phyloP scores from a whole-genome alignment of 2,329 filamentous ascomycete genomes.

The Penicillium verrucosum region DNA sequence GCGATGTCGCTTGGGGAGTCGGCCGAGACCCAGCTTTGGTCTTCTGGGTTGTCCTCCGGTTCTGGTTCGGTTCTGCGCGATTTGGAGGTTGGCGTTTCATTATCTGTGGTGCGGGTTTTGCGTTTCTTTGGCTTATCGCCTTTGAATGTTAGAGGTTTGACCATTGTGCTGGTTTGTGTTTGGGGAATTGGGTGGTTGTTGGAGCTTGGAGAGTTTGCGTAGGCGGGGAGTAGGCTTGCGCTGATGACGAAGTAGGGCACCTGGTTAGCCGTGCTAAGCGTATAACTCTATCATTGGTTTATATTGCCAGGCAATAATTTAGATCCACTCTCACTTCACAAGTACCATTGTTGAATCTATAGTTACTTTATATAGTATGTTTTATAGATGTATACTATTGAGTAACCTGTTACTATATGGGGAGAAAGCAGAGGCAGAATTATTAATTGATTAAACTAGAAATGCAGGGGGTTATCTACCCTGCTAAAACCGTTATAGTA shows the following conservation, averaged over 20 bases:
- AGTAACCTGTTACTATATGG: no score
- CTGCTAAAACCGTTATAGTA: no score
- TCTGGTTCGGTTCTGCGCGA: conserved; percentile 24
- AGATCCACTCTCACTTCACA: no score
- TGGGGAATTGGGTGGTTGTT: background rate
- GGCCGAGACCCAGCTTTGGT: conserved; percentile 90
- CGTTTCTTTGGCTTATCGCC: conserved; percentile 94
- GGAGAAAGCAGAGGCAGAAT: no score
- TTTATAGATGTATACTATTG: no score
- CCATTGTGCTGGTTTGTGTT: conserved; percentile 27
- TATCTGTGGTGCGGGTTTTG: conserved; percentile 63
- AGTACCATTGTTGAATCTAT: no score
- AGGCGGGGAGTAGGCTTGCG: background rate
- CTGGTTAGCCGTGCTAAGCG: no score
- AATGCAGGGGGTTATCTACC: no score
- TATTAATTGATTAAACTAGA: no score
- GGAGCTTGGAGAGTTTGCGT: conserved; percentile 2
- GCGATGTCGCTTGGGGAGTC: conserved; percentile 70
- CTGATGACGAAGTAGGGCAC: background rate
- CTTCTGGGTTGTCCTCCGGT: conserved; percentile 49
- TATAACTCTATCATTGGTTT: no score
- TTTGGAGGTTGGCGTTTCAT: conserved; percentile 28
- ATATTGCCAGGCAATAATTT: no score
- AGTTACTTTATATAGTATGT: no score
- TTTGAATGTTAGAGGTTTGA: conserved; percentile 91